These are phyloP conservation scores for Wickerhamomyces kurtzmanii DNA, from an alignment of 805 yeast species.

Conservation along the genomic window DNA sequence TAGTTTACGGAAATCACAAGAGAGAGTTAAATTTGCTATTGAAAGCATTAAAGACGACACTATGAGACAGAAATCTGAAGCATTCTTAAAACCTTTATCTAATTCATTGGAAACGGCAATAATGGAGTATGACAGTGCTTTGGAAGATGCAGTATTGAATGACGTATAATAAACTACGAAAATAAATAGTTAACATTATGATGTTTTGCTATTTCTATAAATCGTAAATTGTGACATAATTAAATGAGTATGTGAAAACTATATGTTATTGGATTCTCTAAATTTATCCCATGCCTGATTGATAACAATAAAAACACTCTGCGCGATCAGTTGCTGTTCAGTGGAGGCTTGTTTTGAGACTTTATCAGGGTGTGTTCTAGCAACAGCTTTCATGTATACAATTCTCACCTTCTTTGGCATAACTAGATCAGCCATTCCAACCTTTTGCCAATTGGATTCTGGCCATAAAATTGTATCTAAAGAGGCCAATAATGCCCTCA, in stretches of 20 bases:
- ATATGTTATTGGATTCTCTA: slow-evolving; percentile 44
- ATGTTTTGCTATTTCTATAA: too few species aligned
- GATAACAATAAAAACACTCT: slow-evolving; percentile 72
- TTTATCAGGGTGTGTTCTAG: slow-evolving; percentile 87
- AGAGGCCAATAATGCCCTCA: slow-evolving; percentile 67
- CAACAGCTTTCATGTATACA: slow-evolving; percentile 80
- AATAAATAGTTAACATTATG: too few species aligned
- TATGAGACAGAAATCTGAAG: slow-evolving; percentile 16
- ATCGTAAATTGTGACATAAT: too few species aligned
- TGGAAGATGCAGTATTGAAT: slow-evolving; percentile 4
- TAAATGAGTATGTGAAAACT: slow-evolving; percentile 7
- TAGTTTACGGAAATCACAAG: slow-evolving; percentile 37
- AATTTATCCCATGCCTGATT: slow-evolving; percentile 89
- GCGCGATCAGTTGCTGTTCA: slow-evolving; percentile 77
- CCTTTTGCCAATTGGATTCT: slow-evolving; percentile 53
- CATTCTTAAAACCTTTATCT: slow-evolving; percentile 32
- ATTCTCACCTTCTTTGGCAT: slow-evolving; percentile 85
- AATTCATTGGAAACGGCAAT: slow-evolving; percentile 37
- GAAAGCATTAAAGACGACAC: slow-evolving; percentile 18
- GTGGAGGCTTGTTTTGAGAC: slow-evolving; percentile 44
- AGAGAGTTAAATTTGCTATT: slow-evolving; percentile 29
- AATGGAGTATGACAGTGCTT: slow-evolving; percentile 30
- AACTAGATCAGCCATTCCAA: slow-evolving; percentile 67
- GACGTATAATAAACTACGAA: too few species aligned
- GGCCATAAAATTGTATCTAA: slow-evolving; percentile 64